Evolutionary conservation across 768 basidiomycete species (phyloP).

Genomic region (Boletus barrowsii): DNA sequence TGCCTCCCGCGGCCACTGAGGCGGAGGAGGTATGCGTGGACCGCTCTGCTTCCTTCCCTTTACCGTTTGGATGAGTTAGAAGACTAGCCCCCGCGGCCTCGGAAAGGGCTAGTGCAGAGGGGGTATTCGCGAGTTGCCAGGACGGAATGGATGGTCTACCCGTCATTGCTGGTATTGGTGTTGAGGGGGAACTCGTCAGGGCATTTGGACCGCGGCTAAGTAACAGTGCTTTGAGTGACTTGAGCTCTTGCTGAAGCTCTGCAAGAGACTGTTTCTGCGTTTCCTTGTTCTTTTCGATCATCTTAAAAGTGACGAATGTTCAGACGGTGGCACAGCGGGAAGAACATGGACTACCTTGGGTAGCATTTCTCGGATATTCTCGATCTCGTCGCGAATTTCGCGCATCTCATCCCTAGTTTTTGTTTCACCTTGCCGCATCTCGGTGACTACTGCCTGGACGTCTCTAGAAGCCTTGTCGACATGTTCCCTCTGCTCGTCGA

Average conservation of each 20-base stretch:
- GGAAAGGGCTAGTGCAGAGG: constrained; percentile 21
- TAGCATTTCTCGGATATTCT: constrained; percentile 85
- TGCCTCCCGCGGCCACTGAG: constrained; percentile 6
- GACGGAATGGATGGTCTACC: constrained; percentile 78
- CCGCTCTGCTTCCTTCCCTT: no score
- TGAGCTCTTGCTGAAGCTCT: constrained; percentile 91
- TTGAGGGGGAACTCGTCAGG: constrained; percentile 44
- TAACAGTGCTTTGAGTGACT: constrained; percentile 87
- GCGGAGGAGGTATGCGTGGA: no score
- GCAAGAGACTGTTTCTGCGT: constrained; percentile 76
- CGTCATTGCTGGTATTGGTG: constrained; percentile 48
- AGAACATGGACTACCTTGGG: constrained; percentile 65
- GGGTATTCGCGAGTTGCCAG: constrained; percentile 73
- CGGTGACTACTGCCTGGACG: constrained; percentile 67
- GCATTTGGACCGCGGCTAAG: constrained; percentile 64
- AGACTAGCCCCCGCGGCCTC: constrained; percentile 5
- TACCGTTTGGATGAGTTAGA: no score
- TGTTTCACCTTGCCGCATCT: constrained; percentile 75
- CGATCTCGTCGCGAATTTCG: constrained; percentile 88
- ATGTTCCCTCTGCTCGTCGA: constrained; percentile 72
- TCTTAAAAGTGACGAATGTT: constrained; percentile 43
- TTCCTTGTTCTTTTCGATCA: constrained; percentile 92
- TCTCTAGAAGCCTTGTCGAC: constrained; percentile 71
- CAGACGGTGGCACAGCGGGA: neutral
- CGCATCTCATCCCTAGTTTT: constrained; percentile 85